Evolutionary conservation across 805 yeast species (phyloP).

Genomic region (Metschnikowia peoriensis): DNA sequence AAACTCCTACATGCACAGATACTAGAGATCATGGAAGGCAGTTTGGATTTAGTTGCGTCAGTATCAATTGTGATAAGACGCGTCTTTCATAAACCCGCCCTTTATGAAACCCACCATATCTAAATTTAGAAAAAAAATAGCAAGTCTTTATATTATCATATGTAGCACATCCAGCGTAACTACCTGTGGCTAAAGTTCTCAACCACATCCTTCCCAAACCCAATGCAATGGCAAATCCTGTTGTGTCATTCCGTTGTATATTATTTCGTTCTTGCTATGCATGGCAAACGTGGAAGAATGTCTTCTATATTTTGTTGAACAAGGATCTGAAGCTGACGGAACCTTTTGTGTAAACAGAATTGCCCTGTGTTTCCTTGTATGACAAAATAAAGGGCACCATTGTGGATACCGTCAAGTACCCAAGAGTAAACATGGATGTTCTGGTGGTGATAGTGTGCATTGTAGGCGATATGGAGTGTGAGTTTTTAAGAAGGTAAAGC

Average conservation of each 20-base stretch:
- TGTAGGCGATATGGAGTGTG: neutral
- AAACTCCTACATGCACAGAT: too few relatives aligned
- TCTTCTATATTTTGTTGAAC: conserved; percentile 31
- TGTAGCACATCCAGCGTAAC: conserved; percentile 14
- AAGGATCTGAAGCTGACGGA: conserved; percentile 34
- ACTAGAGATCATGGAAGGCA: too few relatives aligned
- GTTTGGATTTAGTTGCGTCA: too few relatives aligned
- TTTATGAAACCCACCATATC: neutral
- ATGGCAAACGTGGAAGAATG: neutral
- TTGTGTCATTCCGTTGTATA: neutral
- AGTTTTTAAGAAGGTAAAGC: neutral
- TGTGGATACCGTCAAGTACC: conserved; percentile 39
- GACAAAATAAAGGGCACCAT: conserved; percentile 41
- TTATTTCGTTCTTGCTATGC: neutral
- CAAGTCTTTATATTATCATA: conserved; percentile 6
- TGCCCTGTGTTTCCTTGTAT: conserved; percentile 33
- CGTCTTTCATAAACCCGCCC: neutral
- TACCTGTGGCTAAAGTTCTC: conserved; percentile 1
- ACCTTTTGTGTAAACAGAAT: conserved; percentile 30
- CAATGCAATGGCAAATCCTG: neutral
- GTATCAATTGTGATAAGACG: neutral
- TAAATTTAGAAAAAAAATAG: neutral
- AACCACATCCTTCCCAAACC: conserved; percentile 2
- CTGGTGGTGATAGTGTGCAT: conserved; percentile 20
- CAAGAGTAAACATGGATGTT: conserved; percentile 32